A percentile compares a stretch with the other conserved stretches of the same genome.
phyloP scores from a whole-genome alignment of 306 rosid genomes.

The Gynostemma pentaphyllum region DNA sequence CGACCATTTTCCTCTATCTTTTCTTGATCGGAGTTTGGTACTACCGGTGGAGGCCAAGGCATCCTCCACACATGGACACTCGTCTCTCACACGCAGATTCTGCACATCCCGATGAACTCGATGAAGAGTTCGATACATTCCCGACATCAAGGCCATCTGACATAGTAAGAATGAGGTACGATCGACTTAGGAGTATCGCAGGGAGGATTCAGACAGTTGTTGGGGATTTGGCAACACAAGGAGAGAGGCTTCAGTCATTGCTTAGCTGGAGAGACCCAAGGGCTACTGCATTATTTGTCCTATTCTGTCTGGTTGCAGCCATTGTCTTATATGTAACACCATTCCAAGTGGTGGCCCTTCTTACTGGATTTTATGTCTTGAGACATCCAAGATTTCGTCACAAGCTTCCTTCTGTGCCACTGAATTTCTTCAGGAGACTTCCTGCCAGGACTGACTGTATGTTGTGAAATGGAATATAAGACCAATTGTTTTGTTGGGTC shows the following conservation, averaged over 20 bases:
- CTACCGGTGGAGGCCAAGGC: conserved; percentile 96
- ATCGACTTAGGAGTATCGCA: conserved; percentile 81
- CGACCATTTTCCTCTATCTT: conserved; percentile 91
- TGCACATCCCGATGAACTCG: conserved; percentile 84
- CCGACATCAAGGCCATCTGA: conserved; percentile 72
- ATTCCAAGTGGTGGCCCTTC: conserved; percentile 88
- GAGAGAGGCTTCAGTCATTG: conserved; percentile 90
- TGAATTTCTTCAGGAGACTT: conserved; percentile 91
- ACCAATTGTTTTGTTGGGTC: not conserved
- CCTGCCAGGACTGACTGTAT: conserved; percentile 98
- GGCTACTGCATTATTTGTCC: conserved; percentile 81
- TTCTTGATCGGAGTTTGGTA: conserved; percentile 97
- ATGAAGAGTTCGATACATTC: conserved; percentile 89
- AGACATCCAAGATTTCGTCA: conserved; percentile 96
- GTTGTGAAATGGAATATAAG: conserved; percentile 36
- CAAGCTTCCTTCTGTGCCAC: conserved; percentile 92
- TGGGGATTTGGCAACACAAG: conserved; percentile 95
- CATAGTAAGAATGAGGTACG: conserved; percentile 84
- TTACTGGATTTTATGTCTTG: conserved; percentile 69
- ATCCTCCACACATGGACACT: conserved; percentile 99
- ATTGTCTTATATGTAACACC: conserved; percentile 85
- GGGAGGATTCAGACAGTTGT: conserved; percentile 95
- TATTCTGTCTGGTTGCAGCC: conserved; percentile 87
- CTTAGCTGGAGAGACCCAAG: conserved; percentile 98
- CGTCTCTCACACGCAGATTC: conserved; percentile 83